Evolutionary conservation across 148 eudicot species (phyloP), one percentile per base, ranked within the genome.

Genomic region (Cornus kousa): DNA sequence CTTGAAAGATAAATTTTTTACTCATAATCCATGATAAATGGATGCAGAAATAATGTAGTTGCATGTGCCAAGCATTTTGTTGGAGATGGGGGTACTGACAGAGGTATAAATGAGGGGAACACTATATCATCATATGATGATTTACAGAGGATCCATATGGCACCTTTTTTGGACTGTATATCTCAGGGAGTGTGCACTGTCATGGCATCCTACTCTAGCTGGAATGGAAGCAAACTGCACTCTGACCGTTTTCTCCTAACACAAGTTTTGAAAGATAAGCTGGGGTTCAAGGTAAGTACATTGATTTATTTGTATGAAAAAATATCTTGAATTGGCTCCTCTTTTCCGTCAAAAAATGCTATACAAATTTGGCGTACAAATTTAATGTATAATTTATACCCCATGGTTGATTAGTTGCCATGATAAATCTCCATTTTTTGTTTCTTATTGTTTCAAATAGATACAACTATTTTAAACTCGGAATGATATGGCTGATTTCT

Each of bases 21-120:
- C 22, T 62, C 23, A 1, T 4, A 62, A 62, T 19, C 9, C 66
- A 62, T n/a, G 6, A 14, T 7, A 62, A 62, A 62, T 62, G 22
- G 17, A 17, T 20, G 23, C 91, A 96, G 99, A 87, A 84, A 90
- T 57, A 93, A 87, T 72, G 93, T 96, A 40, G 81, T 85, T 78
- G 97, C 99, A 67, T 93, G 97, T 72, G 98, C 99, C 78, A 96
- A 96, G 75, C 99, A 96, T 83, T 96, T 89, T 76, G 97, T 93
- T 75, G 99, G 98, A 3, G 99, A 96, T 72, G 99, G 99, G 11
- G 99, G 98, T 67, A 93, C 99, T 33, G 82, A 89, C 37, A 87
- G 81, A 64, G 99, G 98, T 68, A 80, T 77, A 84, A 96, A 93
- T 79, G 99, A 96, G 80, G 98, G 99, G 70, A 88, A 96, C 83